These are phyloP conservation scores for Mortierella sp. DNA, from an alignment of 371 early-diverging fungal species.

Conservation along the genomic window DNA sequence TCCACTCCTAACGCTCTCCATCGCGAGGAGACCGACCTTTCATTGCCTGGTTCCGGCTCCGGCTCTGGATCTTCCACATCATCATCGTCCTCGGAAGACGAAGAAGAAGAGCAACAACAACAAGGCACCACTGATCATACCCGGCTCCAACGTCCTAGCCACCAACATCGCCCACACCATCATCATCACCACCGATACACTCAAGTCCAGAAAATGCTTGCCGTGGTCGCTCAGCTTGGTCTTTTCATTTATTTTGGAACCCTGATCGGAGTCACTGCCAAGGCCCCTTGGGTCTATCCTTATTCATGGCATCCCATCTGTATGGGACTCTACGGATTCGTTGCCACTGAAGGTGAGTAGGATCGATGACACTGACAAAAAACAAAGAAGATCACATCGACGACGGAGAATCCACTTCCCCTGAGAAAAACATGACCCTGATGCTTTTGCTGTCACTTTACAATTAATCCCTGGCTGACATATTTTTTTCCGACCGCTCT, in stretches of 20 bases:
- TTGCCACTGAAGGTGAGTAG: slow-evolving; percentile 53
- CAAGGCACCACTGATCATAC: neutral
- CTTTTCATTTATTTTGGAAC: slow-evolving; percentile 43
- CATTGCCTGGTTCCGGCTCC: neutral
- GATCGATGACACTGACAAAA: neutral
- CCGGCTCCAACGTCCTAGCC: neutral
- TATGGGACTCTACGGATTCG: slow-evolving; percentile 55
- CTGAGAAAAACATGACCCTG: neutral
- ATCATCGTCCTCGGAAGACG: neutral
- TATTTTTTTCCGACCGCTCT: neutral
- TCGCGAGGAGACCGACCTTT: neutral
- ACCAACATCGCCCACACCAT: slow-evolving; percentile 7
- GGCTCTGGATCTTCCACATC: neutral
- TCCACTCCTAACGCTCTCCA: neutral
- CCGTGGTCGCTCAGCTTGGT: slow-evolving; percentile 33
- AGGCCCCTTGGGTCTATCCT: slow-evolving; percentile 53
- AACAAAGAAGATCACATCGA: neutral
- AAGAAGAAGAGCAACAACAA: slow-evolving; percentile 3
- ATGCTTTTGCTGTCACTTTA: slow-evolving; percentile 7
- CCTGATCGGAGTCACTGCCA: slow-evolving; percentile 22
- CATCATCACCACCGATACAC: slow-evolving; percentile 8
- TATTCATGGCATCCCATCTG: slow-evolving; percentile 58
- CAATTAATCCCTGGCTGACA: neutral
- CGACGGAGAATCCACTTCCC: too few relatives aligned
- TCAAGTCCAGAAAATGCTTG: slow-evolving; percentile 27